Base-by-base conservation (phyloP, 768 basidiomycete genomes). In the Pulveroboletus frians region DNA sequence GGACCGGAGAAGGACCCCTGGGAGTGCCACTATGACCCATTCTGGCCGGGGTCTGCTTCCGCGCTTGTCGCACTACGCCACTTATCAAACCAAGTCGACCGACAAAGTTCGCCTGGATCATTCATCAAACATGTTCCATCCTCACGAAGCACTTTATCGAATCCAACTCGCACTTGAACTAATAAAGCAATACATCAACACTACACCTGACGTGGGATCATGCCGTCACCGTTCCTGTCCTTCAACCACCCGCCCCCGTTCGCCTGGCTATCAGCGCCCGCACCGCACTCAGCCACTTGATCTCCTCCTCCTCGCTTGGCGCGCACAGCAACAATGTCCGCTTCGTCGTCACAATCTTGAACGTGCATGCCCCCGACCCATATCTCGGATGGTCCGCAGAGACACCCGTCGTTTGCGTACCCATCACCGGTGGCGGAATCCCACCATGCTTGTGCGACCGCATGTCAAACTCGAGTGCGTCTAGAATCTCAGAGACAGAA, bases 341-440 rank as follows among this genome's bases (percentile, higher is more conserved):
- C 68, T 95, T 93, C 46, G 95, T 93, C 32, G 93, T 96, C 57
- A 98, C 85, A 47, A 98, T 86, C 71, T 96, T 93, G 82, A 99
- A 98, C 44, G 89, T 90, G 64, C 85, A 78, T 9, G 69, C 66
- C 20, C 70, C 68, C 44, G 69, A 71, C 29, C 70, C 71, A 35
- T 76, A 75, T 34, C 77, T 78, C 4, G 62, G 71, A 15, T 74
- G 78, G 5, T 73, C 67, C 1, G 66, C 52, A 1, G 64, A 53
- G 5, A 65, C 60, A 15, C 66, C 59, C 9, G 73, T 72, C 18
- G 71, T 70, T 36, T 75, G 67, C 7, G 64, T 52, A 18, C 61
- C 41, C 30, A 51, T 53, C 10, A 51, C 56, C 2, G 68, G 64
- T 3, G 70, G 65, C n/a, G 76, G 71, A 4, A 53, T 46, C 17